Evolutionary conservation across 805 yeast genomes (phyloP), one percentile per base, ranked within the genome.

Genomic region (Hemisphaericaspora nanyangensis): DNA sequence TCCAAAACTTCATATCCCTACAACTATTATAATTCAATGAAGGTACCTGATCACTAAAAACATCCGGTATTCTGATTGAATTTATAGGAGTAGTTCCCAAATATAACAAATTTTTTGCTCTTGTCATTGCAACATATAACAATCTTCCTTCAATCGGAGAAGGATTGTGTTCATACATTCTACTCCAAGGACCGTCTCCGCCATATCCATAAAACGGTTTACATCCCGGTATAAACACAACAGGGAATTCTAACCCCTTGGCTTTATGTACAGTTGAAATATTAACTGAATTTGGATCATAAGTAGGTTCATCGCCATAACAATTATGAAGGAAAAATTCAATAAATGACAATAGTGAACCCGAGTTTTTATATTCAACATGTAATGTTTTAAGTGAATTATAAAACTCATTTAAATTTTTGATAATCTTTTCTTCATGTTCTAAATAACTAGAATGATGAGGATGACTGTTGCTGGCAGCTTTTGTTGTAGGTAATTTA

Each of bases 231-330:
- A 82, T 48, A 55, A 83, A 82, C 1, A 81, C 87, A 10, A 82
- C 65, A 0, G 89, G 88, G 48, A 78, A 82, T 45, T 84, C 89
- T 4, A 82, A 55, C 0, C 93, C 91, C 48, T 85, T 85, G 1
- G 90, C 79, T 0, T 85, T 69, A 55, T 85, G 91, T 2, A 85
- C 74, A 0, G 91, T 85, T 0, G 88, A 78, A 1, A 83, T 47
- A 36, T 77, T 78, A 6, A 83, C 67, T 54, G 29, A 56, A 43
- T 43, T 61, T 44, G 37, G 52, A 31, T 46, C 55, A 32, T 34
- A 48, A 16, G 39, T 48, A 25, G 49, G 70, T 45, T 37, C 55
- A 28, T 61, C 71, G 19, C 63, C 69, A 37, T 61, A 62, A 52
- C 70, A 72, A 34, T 61, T 65, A 19, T 58, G 54, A 17, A 74